A percentile compares a stretch with the other conserved stretches of the same genome.
These are phyloP conservation scores for Clitopilus passeckerianus DNA, from an alignment of 768 basidiomycete genomes.

Conservation along the genomic window DNA sequence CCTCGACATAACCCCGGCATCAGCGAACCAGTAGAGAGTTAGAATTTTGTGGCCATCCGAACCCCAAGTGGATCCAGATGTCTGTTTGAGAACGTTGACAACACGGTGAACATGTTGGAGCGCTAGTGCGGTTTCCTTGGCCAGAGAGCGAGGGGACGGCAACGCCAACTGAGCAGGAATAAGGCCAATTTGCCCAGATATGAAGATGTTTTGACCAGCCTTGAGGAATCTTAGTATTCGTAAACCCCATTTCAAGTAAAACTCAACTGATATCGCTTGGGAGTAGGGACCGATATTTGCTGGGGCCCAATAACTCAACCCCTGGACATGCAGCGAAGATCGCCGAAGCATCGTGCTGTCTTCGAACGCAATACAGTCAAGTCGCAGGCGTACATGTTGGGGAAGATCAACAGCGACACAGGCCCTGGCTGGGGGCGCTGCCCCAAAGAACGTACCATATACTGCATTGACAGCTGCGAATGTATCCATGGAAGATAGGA, in stretches of 20 bases:
- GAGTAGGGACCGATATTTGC: constrained; percentile 99
- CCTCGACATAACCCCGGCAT: constrained; percentile 32
- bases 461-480: constrained; percentile 75
- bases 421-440: constrained; percentile 91
- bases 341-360: constrained; percentile 38
- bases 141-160: constrained; percentile 52
- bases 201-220: constrained; percentile 73
- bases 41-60: constrained; percentile 64
- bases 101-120: constrained; percentile 80
- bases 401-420: constrained; percentile 83
- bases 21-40: constrained; percentile 69
- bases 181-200: constrained; percentile 95
- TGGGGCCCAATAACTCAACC: constrained; percentile 97
- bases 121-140: constrained; percentile 65
- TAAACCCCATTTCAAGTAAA: neutral
- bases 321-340: constrained; percentile 87
- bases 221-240: constrained; percentile 19
- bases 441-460: constrained; percentile 81
- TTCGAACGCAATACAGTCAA: constrained; percentile 81
- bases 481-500: constrained; percentile 75
- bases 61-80: constrained; percentile 33
- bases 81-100: constrained; percentile 47
- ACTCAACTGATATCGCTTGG: constrained; percentile 79
- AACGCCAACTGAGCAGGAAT: constrained; percentile 70
- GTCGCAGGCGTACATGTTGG: constrained; percentile 43